Evolutionary conservation across 768 basidiomycete species (phyloP), one percentile per base, ranked within the genome.

Genomic region (Rhodotorula graminis): DNA sequence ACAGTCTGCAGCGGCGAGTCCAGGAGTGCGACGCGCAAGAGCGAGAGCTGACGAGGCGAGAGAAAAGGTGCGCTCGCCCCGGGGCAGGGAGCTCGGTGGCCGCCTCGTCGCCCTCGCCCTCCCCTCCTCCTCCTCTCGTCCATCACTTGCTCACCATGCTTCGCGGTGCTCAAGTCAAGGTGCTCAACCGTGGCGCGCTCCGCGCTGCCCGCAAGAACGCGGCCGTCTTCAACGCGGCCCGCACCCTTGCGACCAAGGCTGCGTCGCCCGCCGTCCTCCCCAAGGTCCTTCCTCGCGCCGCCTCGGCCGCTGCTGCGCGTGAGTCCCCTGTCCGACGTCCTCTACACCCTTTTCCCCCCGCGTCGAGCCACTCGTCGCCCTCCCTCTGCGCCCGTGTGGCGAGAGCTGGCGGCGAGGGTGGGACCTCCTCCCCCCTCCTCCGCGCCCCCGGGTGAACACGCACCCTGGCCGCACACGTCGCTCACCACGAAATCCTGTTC

Each of bases 181-280:
- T 69, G 27, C 63, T 72, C 58, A 72, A 72, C 71, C 67, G 71
- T 53, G 64, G 58, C 33, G 71, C 71, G 27, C 71, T 72, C 59
- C 71, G 71, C 53, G 67, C 71, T 12, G 71, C 71, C 42, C 62
- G 63, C 62, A 72, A 72, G 71, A 72, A 72, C 71, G 67, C 66
- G 12, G 66, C 71, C 62, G 71, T 72, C 58, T 72, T 72, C 67
- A 64, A 68, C 66, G 71, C 71, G 27, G 71, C 71, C 31, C 71
- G 68, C 61, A 61, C 64, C 53, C 65, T 75, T 61, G 70, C 71
- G 50, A 72, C 74, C 74, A 72, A 75, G 70, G 70, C 65, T 27
- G 61, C 74, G 64, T 23, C 74, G 61, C 66, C 70, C 59, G 40
- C 57, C 58, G 61, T 53, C 67, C 55, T 55, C 56, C 33, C 73